Base-by-base conservation (phyloP, 2,329 filamentous ascomycete species). In the Penicillium paneum region DNA sequence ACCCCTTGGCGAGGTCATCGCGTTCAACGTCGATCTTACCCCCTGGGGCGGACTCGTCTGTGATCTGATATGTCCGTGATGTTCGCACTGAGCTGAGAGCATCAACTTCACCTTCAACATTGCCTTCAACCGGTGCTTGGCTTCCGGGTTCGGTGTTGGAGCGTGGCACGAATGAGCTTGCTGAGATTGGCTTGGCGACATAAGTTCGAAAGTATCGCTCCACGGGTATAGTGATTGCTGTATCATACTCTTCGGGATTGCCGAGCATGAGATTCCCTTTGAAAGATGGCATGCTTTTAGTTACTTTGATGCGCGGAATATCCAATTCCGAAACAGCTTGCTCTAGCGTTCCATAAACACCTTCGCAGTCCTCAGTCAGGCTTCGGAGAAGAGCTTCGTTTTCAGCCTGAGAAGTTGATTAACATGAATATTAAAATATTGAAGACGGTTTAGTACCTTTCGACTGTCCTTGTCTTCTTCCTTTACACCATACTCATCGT, bases 121-220 rank as follows among this genome's bases (percentile, higher is more conserved):
- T 13, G 28, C 15, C 47, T 43, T 42, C 34, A 31, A 53, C 65
- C 17, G 69, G 68, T 35, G 39, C 48, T 49, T 75, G 74, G 28
- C 50, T 59, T 13, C 64, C 59, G 11, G 56, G 74, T n/a, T 69
- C 67, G 29, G 76, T 60, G 39, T 79, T 78, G 26, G 78, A 73
- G 34, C 77, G 74, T 5, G 81, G 66, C 26, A 91, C 87, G 53
- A 93, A 95, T 1, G 85, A 88, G 68, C 86, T 95, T 26, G 93
- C 91, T 8, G 87, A 81, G 3, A 87, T 85, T 1, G 91, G 82
- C 57, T 83, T 83, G 8, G 91, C 90, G 28, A 87, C 76, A 73
- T 92, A 90, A 0, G 89, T 94, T 71, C 89, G 89, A 64, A 92
- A 93, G 70, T 95, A 99, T 52, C 94, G 84, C 72, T 97, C 91